Evolutionary conservation across 2,329 filamentous ascomycete species (phyloP), one percentile per base, ranked within the genome.

Genomic region (Stachybotrys chartarum): DNA sequence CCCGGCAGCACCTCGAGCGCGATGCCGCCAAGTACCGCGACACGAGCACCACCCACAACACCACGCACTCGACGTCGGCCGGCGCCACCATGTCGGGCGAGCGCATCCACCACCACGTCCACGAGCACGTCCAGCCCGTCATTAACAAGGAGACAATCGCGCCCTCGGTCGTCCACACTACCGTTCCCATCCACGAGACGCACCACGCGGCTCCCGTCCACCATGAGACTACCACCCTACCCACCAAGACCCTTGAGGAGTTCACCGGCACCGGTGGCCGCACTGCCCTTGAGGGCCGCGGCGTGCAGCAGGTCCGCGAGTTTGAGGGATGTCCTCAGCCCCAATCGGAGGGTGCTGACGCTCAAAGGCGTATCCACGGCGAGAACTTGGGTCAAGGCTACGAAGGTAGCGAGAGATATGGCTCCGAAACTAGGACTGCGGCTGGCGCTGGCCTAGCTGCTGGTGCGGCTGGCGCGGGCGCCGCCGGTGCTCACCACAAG

Each of bases 101-200:
- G 57, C 65, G 66, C 16, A 64, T 68, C 0, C 66, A 70, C 55
- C 70, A 76, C 55, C 74, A 82, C 54, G 78, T 87, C 3, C 83
- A 87, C 59, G 85, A 89, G 68, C 84, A 81, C 32, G 80, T 90
- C 51, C 85, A 90, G 67, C 87, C 87, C 0, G 79, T 90, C 1
- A 75, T 91, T 42, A 77, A 90, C 52, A 88, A 88, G 66, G 84
- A 90, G 60, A 83, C 80, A 1, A 74, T 90, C 31, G 81, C 87
- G 59, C 85, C 85, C 1, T 77, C 82, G 16, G 79, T 90, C 4
- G 76, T 89, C 1, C 88, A 91, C 74, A 90, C 84, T 30, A 89
- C 85, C 1, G 76, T 87, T 0, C 87, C 87, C 0, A 78, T 91
- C 47, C 87, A 90, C 60, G 87, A 91, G 71, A 79, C 81, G 2